Base-by-base conservation (phyloP, 2,329 filamentous ascomycete genomes). In the Helotiales sp. region DNA sequence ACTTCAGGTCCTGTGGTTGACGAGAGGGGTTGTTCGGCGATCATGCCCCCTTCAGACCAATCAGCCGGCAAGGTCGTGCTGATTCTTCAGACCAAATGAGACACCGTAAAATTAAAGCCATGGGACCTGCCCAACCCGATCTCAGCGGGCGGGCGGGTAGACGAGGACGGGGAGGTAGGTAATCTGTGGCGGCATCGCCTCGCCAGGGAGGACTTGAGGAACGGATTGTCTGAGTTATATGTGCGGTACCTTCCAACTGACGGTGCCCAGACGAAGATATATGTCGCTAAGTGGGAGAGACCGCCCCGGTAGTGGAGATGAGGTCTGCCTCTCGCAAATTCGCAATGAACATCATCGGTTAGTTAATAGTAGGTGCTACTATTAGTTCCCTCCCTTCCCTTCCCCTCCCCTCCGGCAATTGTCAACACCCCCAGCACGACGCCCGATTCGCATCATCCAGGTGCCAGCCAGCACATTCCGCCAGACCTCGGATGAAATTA, bases 11-110 rank as follows among this genome's bases (percentile, higher is more conserved):
- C 55, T 63, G 60, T 26, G 54, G 50, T 62, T 26, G 55, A 37
- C 57, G 54, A 59, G 57, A 61, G 66, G 68, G 67, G 63, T 30
- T 30, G 52, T 13, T 59, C 61, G 68, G 62, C 40, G 70, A 70
- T 69, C 64, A 65, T 62, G 62, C 43, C 64, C 63, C n/a, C 22
- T 61, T 52, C 24, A 43, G 60, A 55, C 63, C 63, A 65, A 71
- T 68, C 67, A 68, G 32, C 65, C 45, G 65, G 59, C 30, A 50
- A 24, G 24, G 40, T 20, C 17, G 7, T 20, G 17, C 17, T 45
- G 40, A n/a, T 17, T 8, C 22, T 28, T n/a, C n/a, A 32, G 34
- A 43, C 55, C 20, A 63, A 63, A 52, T 63, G 49, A 54, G 61
- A 63, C 55, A 59, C 55, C 55, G 32, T 59, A 22, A 59, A 59